These are phyloP conservation scores for Astrephomene gubernaculifera DNA, from an alignment of 139 green algal species.

Conservation along the genomic window DNA sequence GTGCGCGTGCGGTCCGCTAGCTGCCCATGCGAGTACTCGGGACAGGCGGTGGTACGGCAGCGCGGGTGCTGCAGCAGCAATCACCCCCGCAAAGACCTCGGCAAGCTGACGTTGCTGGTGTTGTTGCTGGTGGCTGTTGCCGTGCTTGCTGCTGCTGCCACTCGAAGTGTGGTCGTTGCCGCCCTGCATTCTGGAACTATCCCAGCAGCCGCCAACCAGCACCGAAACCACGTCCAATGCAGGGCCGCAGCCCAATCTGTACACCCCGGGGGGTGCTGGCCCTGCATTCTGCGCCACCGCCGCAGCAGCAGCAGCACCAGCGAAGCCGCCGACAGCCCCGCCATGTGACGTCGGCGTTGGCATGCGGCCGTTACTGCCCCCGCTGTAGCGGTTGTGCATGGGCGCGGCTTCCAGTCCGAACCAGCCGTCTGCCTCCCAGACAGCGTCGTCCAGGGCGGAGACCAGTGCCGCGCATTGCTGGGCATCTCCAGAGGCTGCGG, in stretches of 20 bases:
- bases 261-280: neutral
- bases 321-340: neutral
- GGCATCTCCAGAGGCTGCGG: neutral
- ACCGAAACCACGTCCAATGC: slow-evolving; percentile 14
- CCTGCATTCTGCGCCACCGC: neutral
- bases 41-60: neutral
- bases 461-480: neutral
- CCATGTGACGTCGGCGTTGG: neutral
- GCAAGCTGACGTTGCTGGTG: neutral
- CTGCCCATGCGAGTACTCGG: neutral
- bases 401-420: neutral
- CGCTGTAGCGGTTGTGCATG: neutral
- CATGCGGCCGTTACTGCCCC: neutral
- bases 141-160: too few relatives aligned
- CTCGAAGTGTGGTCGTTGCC: too few relatives aligned
- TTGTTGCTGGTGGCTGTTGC: neutral
- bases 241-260: neutral
- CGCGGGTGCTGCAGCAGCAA: neutral
- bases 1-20: neutral
- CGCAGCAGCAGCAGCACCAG: neutral
- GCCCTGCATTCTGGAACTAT: too few relatives aligned
- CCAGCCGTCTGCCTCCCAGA: neutral
- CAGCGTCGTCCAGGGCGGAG: neutral
- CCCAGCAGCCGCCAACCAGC: neutral
- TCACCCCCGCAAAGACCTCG: slow-evolving; percentile 3